phyloP scores from a whole-genome alignment of 148 eudicot species.

The Vaccinium darrowii region DNA sequence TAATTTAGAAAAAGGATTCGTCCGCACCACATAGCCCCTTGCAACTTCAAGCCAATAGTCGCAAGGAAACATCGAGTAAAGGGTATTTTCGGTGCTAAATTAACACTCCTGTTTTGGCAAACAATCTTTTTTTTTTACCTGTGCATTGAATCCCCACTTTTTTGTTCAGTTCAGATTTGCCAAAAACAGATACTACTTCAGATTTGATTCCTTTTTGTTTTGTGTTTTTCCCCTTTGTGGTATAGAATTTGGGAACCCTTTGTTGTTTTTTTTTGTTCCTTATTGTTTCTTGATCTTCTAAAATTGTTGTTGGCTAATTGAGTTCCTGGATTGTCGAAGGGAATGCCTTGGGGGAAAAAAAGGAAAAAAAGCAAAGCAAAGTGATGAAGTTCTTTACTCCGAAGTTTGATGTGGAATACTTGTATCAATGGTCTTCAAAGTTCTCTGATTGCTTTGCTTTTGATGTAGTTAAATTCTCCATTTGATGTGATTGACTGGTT shows the following conservation, averaged over 20 bases:
- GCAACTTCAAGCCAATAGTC: conserved; percentile 11
- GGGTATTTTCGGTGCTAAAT: conserved; percentile 17
- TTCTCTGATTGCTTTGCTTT: conserved; percentile 21
- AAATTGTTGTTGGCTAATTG: not conserved
- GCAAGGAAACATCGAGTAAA: conserved; percentile 20
- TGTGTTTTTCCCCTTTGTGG: not conserved
- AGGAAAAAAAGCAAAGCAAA: not conserved
- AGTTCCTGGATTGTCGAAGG: not conserved
- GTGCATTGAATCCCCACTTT: not conserved
- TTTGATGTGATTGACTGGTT: not conserved
- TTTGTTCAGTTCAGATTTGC: conserved; percentile 11
- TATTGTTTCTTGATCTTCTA: too few species aligned
- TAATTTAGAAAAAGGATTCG: not conserved
- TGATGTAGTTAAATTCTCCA: not conserved
- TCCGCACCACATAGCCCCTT: conserved; percentile 17
- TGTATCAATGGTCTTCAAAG: conserved; percentile 12
- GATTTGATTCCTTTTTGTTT: too few species aligned
- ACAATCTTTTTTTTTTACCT: not conserved
- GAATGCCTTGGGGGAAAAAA: not conserved
- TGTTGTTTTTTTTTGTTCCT: too few species aligned
- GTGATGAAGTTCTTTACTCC: conserved; percentile 17
- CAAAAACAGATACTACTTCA: not conserved
- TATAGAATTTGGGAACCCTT: too few species aligned
- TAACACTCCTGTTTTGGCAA: not conserved
- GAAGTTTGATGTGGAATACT: conserved; percentile 12